Evolutionary conservation across 257 asterid species (phyloP), one percentile per base, ranked within the genome.

Genomic region (Solanum appendiculatum): DNA sequence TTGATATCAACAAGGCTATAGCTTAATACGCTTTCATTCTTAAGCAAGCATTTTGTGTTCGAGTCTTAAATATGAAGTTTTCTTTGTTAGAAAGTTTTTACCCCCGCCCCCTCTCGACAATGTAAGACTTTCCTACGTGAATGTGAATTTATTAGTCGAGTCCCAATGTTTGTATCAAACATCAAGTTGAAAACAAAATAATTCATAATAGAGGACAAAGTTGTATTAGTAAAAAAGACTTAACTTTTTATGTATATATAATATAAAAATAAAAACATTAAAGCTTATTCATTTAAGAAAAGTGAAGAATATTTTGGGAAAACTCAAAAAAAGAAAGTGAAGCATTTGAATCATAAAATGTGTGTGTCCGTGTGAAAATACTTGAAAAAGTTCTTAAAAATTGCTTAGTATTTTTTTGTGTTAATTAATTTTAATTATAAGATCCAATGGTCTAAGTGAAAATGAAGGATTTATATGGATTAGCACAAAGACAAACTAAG

Each of bases 401-500:
- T 8, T 44, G 64, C 84, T 78, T 54, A 33, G 34, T 33, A 33
- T 20, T 7, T 21, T 44, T 78, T 3, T 3, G 13, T 69, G 39
- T 72, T 34, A 2, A 72, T 72, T 20, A 20, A 72, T 72, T 58
- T 87, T 36, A 21, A 36, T 73, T 60, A 73, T 51, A 83, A 89
- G 85, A 69, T 87, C 86, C 80, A 74, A 77, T 78, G 83, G 81
- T 85, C 78, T 12, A 84, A 91, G 84, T 20, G 84, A 63, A 69
- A 69, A 16, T 74, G 48, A 68, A 82, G 77, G 42, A 10, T 48
- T 89, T 83, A 21, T 84, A 40, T 40, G 88, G 87, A 89, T 91
- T 90, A 70, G 84, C 85, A 66, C 72, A 87, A 91, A 92, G 91
- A 90, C 92, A 92, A 93, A 91, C 86, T 78, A 83, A 82, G 81